A percentile compares a stretch with the other conserved stretches of the same genome.
Conservation (phyloP, 495 filamentous ascomycete species). For the Penicillium turbatum region DNA sequence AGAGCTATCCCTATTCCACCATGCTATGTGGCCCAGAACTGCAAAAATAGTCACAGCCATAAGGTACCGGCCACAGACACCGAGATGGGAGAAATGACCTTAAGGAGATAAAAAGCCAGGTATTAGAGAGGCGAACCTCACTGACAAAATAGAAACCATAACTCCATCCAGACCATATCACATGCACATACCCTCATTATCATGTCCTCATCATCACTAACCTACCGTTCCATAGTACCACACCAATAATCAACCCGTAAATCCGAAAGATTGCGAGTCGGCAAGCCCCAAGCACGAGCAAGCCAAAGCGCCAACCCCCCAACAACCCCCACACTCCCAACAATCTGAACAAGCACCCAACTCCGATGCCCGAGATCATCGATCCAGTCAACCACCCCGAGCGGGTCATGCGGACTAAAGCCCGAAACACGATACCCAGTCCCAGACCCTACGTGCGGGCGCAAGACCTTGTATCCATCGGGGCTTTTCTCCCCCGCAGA, state of each 20-base stretch:
- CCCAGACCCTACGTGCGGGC: slow-evolving; percentile 18
- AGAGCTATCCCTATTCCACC: not conserved
- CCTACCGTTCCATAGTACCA: slow-evolving; percentile 17
- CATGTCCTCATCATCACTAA: not conserved
- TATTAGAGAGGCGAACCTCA: too few relatives aligned
- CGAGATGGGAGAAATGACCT: not conserved
- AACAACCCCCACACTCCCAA: slow-evolving; percentile 70
- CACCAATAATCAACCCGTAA: slow-evolving; percentile 32
- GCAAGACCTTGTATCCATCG: slow-evolving; percentile 21
- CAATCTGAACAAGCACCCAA: slow-evolving; percentile 68
- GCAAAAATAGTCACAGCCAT: not conserved
- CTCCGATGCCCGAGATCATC: slow-evolving; percentile 63
- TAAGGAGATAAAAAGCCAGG: not conserved
- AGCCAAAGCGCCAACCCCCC: slow-evolving; percentile 69
- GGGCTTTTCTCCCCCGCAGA: slow-evolving; percentile 20
- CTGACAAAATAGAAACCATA: not conserved
- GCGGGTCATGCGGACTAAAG: slow-evolving; percentile 61
- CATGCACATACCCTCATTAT: slow-evolving; percentile 6
- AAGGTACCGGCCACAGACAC: not conserved
- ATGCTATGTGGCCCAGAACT: not conserved
- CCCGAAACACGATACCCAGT: slow-evolving; percentile 31
- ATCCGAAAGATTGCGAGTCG: slow-evolving; percentile 35
- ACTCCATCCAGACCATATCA: not conserved
- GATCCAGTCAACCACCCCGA: slow-evolving; percentile 67
- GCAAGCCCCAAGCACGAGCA: slow-evolving; percentile 43